phyloP scores from a whole-genome alignment of 257 asterid genomes.

The Petunia axillaris region DNA sequence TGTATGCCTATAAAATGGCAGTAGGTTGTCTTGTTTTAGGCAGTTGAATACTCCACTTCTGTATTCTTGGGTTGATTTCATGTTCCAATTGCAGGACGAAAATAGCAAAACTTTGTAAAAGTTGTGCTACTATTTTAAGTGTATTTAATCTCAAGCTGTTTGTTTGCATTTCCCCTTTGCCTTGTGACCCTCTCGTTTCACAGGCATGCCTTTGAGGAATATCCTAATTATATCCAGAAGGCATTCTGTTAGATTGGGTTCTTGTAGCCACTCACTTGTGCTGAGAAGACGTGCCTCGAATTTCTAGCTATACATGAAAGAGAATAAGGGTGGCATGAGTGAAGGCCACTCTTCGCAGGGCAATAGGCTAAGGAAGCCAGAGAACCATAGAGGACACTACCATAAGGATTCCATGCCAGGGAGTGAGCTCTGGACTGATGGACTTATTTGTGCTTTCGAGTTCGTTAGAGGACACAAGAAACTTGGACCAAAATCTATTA shows the following conservation, averaged over 20 bases:
- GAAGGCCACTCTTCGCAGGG: constrained; percentile 49
- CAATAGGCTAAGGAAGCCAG: constrained; percentile 49
- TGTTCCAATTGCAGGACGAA: neutral
- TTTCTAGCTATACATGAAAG: neutral
- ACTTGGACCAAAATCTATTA: constrained; percentile 41
- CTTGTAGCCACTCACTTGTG: neutral
- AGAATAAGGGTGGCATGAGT: constrained; percentile 29
- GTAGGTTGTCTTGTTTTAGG: no score
- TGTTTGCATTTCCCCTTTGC: neutral
- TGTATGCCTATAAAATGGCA: no score
- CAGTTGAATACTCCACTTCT: no score
- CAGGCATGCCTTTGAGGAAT: neutral
- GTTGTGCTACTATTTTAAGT: neutral
- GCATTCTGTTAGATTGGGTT: neutral
- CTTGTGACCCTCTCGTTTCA: neutral
- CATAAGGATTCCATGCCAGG: constrained; percentile 59
- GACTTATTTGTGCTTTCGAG: constrained; percentile 92
- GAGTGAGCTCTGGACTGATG: constrained; percentile 80
- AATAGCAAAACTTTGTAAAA: neutral
- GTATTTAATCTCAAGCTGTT: constrained; percentile 1
- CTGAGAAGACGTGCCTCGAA: neutral
- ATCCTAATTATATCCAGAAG: constrained; percentile 10
- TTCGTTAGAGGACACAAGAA: constrained; percentile 60
- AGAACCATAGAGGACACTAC: constrained; percentile 48
- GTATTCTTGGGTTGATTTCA: neutral